Percentiles rank a stretch among this genome's conserved stretches.
Evolutionary conservation across 2,329 filamentous ascomycete species (phyloP).

Genomic region (Pseudopyrenochaeta lycopersici): DNA sequence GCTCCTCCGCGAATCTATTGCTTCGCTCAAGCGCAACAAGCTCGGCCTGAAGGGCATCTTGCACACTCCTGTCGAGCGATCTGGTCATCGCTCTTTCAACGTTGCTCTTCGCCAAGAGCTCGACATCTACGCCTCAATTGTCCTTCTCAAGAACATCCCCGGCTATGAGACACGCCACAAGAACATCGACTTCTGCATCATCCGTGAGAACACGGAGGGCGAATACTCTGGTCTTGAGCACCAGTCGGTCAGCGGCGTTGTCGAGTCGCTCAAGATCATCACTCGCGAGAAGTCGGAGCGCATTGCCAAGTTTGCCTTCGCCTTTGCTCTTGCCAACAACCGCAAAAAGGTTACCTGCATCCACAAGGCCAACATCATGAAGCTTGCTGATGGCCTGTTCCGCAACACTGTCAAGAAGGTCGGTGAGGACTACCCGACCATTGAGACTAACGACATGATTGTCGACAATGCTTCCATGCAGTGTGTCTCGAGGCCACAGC

Average conservation of each 20-base stretch:
- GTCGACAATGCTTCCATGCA: constrained; percentile 99
- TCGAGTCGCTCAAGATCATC: constrained; percentile 99
- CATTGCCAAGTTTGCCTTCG: constrained; percentile 98
- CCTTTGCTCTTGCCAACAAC: constrained; percentile 98
- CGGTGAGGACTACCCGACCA: constrained; percentile 92
- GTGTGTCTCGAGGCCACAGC: constrained; percentile 93
- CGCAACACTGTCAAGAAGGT: constrained; percentile 94
- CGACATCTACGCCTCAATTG: constrained; percentile 98
- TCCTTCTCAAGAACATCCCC: constrained; percentile 99
- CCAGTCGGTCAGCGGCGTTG: constrained; percentile 94
- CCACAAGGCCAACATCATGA: constrained; percentile 99
- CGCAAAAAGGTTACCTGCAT: constrained; percentile 99
- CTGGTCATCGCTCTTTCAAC: constrained; percentile 99
- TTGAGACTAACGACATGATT: constrained; percentile 99
- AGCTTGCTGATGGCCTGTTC: constrained; percentile 98
- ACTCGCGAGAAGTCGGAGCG: constrained; percentile 98
- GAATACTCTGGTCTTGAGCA: constrained; percentile 99
- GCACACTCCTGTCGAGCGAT: constrained; percentile 95
- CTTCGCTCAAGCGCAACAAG: constrained; percentile 97
- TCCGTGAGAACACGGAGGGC: constrained; percentile 99
- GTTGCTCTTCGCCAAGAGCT: constrained; percentile 98
- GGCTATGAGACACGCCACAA: constrained; percentile 98
- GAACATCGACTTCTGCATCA: constrained; percentile 97
- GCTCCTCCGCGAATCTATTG: constrained; percentile 93
- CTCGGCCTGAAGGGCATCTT: constrained; percentile 98